phyloP scores from a whole-genome alignment of 108 stramenopile genomes.

The Cyclotella baltica region DNA sequence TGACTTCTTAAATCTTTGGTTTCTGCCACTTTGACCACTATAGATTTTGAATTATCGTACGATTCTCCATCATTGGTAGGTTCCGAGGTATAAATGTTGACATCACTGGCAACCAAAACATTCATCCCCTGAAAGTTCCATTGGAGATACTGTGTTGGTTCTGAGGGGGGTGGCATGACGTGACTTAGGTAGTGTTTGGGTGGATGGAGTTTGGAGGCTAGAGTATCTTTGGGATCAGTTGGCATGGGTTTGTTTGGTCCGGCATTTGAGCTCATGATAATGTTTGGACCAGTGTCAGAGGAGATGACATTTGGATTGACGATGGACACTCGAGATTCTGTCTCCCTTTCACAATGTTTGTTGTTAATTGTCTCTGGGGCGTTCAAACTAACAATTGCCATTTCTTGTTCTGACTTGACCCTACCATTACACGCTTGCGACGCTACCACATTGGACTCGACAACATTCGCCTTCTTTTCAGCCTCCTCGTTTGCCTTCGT shows the following conservation, averaged over 20 bases:
- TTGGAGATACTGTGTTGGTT: slow-evolving; percentile 67
- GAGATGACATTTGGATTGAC: too few species aligned
- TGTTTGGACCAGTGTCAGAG: too few species aligned
- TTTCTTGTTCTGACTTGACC: too few species aligned
- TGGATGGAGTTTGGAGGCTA: slow-evolving; percentile 34
- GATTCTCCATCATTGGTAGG: neutral
- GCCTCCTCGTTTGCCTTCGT: too few species aligned
- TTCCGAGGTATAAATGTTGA: slow-evolving; percentile 50
- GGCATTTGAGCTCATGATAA: slow-evolving; percentile 14
- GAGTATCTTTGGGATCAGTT: slow-evolving; percentile 22
- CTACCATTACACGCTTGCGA: too few species aligned
- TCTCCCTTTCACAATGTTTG: too few species aligned
- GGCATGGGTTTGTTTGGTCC: slow-evolving; percentile 1
- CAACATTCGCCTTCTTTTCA: too few species aligned
- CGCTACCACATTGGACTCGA: too few species aligned
- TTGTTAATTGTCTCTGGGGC: too few species aligned
- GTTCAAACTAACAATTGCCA: too few species aligned
- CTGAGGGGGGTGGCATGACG: slow-evolving; percentile 42
- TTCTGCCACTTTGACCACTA: slow-evolving; percentile 72
- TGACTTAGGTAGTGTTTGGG: slow-evolving; percentile 50
- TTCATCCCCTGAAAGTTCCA: slow-evolving; percentile 86
- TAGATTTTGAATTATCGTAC: slow-evolving; percentile 9
- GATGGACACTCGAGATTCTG: too few species aligned
- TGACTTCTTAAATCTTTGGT: slow-evolving; percentile 47
- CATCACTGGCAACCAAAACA: slow-evolving; percentile 80